A percentile compares a stretch with the other conserved stretches of the same genome.
phyloP scores from a whole-genome alignment of 2,329 filamentous ascomycete species.

The Fusarium sulawesiense region DNA sequence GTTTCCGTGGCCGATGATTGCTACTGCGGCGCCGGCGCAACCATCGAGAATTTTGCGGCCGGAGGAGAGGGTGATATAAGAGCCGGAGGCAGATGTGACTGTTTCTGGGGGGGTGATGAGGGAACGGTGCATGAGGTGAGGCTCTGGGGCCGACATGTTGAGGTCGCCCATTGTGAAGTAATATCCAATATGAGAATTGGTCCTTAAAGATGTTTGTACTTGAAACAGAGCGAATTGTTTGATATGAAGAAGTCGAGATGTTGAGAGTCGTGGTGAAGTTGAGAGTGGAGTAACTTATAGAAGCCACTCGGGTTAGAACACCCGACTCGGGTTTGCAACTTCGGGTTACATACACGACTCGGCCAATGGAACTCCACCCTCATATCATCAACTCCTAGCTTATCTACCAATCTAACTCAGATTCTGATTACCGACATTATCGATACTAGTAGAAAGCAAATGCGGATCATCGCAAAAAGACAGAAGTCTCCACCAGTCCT shows the following conservation, averaged over 20 bases:
- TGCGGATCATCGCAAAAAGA: constrained; percentile 45
- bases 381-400: background rate
- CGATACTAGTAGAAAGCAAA: constrained; percentile 38
- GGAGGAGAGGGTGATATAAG: constrained; percentile 50
- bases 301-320: constrained; percentile 12
- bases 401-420: background rate
- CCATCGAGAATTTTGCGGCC: constrained; percentile 70
- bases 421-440: background rate
- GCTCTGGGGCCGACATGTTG: constrained; percentile 9
- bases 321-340: constrained; percentile 6
- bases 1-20: constrained; percentile 72
- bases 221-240: rapidly evolving
- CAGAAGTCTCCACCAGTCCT: constrained; percentile 43
- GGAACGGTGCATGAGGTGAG: constrained; percentile 51
- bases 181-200: background rate
- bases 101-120: constrained; percentile 44
- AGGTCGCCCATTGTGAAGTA: constrained; percentile 9
- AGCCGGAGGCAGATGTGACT: constrained; percentile 58
- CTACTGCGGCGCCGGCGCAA: constrained; percentile 73
- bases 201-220: too few relatives aligned
- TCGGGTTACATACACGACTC: constrained; percentile 8
- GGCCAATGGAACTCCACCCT: background rate
- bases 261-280: background rate
- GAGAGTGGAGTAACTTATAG: constrained; percentile 10
- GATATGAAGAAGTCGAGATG: background rate